Evolutionary conservation across 495 filamentous ascomycete genomes (phyloP).

Genomic region (Penicillium dipodomyicola): DNA sequence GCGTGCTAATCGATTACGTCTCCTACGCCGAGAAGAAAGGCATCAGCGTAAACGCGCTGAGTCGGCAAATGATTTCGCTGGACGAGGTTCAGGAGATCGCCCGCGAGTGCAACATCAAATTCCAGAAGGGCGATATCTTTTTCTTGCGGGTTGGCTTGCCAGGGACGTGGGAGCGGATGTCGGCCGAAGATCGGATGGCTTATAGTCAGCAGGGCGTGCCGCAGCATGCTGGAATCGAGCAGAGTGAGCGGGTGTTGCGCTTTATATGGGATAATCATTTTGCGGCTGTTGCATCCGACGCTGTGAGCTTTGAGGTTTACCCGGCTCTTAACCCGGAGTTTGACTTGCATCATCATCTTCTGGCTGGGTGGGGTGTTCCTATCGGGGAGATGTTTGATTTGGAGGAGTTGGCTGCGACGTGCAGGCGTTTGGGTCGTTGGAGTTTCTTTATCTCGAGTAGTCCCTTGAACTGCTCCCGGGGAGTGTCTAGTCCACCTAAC

Average conservation of each 20-base stretch:
- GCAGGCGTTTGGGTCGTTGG: slow-evolving; percentile 57
- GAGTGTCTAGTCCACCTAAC: slow-evolving; percentile 48
- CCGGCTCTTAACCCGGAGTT: slow-evolving; percentile 50
- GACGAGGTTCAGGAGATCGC: slow-evolving; percentile 48
- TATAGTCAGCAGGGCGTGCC: slow-evolving; percentile 42
- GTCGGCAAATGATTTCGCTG: slow-evolving; percentile 59
- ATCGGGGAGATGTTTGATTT: slow-evolving; percentile 67
- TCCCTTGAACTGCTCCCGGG: slow-evolving; percentile 54
- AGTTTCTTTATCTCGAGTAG: slow-evolving; percentile 69
- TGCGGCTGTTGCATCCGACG: slow-evolving; percentile 62
- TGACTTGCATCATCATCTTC: slow-evolving; percentile 62
- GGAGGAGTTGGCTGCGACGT: slow-evolving; percentile 53
- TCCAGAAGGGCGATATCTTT: slow-evolving; percentile 63
- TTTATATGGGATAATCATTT: slow-evolving; percentile 72
- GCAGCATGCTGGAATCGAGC: slow-evolving; percentile 59
- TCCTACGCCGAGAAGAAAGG: slow-evolving; percentile 47
- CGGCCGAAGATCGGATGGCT: slow-evolving; percentile 33
- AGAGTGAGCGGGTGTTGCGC: slow-evolving; percentile 62
- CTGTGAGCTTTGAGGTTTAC: slow-evolving; percentile 65
- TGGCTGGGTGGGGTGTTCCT: slow-evolving; percentile 66
- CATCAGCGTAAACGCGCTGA: slow-evolving; percentile 54
- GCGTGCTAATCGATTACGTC: slow-evolving; percentile 55
- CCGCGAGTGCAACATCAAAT: slow-evolving; percentile 58
- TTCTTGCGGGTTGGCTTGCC: slow-evolving; percentile 70
- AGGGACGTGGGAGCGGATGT: slow-evolving; percentile 43